Base-by-base conservation (phyloP, 495 filamentous ascomycete species). In the Xylaria flabelliformis region DNA sequence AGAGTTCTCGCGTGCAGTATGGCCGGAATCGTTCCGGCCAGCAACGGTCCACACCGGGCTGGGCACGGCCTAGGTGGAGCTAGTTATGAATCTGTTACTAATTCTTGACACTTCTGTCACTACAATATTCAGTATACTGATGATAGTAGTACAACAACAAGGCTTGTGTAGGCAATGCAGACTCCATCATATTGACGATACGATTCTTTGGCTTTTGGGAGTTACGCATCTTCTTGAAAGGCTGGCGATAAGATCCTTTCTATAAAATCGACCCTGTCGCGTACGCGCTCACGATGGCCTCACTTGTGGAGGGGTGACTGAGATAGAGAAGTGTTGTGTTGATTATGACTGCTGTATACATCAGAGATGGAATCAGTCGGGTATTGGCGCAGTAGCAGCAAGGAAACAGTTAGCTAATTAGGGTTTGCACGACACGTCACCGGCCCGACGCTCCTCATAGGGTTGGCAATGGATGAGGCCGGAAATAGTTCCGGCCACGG, bases 11-110 rank as follows among this genome's bases (percentile, higher is more conserved):
- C 67, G 75, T 77, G 76, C 36, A 46, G 71, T 29, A 19, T 72
- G 79, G 79, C 79, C 79, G 79, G 79, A 81, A 79, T 74, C 15
- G 71, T 81, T 80, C 79, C 79, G 79, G 79, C 79, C 79, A 80
- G 51, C 61, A 71, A 72, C 77, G 77, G 74, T 48, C 73, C 72
- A 44, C 66, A 58, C 58, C 74, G 69, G 69, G 34, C 48, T 71
- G 34, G 69, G 24, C 58, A 51, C 77, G 77, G 74, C 42, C 55
- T 71, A 66, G 63, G 73, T 66, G 72, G 68, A 3, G 34, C 46
- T 63, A 63, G 10, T 41, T 13, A 64, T 10, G 39, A 65, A 69
- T 44, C 51, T 58, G 66, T 72, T 71, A 71, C 69, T 71, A 50
- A 53, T 44, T 64, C 34, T 24, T 56, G 21, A 64, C 58, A 41